Base-by-base conservation (phyloP, 768 basidiomycete genomes). In the Tubosaeta brunneosetosa region DNA sequence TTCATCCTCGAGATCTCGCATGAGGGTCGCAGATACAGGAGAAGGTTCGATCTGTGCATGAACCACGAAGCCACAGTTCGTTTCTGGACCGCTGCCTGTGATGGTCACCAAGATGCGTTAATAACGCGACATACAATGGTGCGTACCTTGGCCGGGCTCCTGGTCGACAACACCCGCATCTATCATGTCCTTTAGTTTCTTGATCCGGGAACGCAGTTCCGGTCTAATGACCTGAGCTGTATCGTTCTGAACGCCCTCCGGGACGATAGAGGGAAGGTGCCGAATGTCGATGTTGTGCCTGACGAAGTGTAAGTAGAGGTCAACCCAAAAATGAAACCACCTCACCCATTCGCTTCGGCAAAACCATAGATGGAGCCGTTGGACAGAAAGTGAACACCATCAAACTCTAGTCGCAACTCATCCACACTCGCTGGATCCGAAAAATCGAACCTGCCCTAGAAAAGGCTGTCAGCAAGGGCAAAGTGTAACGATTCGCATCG, bases 351-450 rank as follows among this genome's bases (percentile, higher is more conserved):
- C 4, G 83, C 78, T 57, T 82, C 78, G 16, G 84, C 86, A 46
- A 88, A 75, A 2, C 86, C 90, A 61, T 84, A 88, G n/a, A 93
- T 78, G 0, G 86, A 78, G 0, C 90, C 90, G 50, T 86, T 86
- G 25, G 75, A 66, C 11, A 87, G 59, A 62, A 90, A 84, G 66
- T 91, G 89, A 22, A 91, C 73, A 1, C 86, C 90, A 63, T 86
- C 84, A 55, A 92, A 84, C 54, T 91, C 86, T 2, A 91, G 69
- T 32, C 79, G 74, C 40, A 89, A 65, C 44, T 86, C 84, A 43
- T 83, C 82, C 0, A 73, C 66, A 4, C 67, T 77, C n/a, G 66
- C 65, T 7, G 72, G 60, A 56, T 85, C 78, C 13, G 75, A 76
- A n/a, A 90, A 62, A 54, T 91, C 88, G 22, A 89, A 74, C 55